Conservation (phyloP, 2,329 filamentous ascomycete genomes). For the Hypoxylon sp. region DNA sequence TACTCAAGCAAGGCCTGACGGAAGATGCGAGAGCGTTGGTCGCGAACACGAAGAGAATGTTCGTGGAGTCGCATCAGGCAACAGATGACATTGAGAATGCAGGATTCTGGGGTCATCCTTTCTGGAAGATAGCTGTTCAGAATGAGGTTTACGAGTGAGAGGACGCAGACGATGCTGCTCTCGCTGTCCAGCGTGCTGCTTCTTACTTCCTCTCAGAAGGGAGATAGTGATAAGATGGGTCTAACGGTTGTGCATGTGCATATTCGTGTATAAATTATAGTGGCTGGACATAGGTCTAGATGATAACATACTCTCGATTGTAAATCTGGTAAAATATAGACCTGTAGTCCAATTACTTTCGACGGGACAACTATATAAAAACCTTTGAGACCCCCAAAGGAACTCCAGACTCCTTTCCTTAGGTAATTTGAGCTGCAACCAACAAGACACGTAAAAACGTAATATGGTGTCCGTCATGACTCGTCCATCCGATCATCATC, state of each 20-base stretch:
- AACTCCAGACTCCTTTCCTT: constrained; percentile 39
- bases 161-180: constrained; percentile 24
- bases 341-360: constrained; percentile 2
- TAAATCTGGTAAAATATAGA: constrained; percentile 15
- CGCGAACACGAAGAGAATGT: constrained; percentile 43
- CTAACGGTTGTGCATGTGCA: not conserved
- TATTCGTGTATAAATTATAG: not conserved
- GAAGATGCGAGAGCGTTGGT: constrained; percentile 49
- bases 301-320: not conserved
- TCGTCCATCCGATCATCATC: constrained; percentile 50
- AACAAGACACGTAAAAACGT: not conserved
- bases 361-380: not conserved
- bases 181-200: constrained; percentile 45
- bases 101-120: constrained; percentile 48
- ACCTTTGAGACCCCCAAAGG: constrained; percentile 2
- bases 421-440: constrained; percentile 21
- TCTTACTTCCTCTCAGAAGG: constrained; percentile 35
- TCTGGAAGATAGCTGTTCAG: constrained; percentile 47
- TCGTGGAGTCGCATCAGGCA: constrained; percentile 34
- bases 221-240: not conserved
- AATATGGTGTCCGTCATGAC: constrained; percentile 42
- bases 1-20: constrained; percentile 43
- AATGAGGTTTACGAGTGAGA: constrained; percentile 26
- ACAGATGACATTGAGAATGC: constrained; percentile 21
- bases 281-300: constrained; percentile 1